Conservation (phyloP, 1,284 basidiomycete genomes). For the Tetrapyrgos nigripes region DNA sequence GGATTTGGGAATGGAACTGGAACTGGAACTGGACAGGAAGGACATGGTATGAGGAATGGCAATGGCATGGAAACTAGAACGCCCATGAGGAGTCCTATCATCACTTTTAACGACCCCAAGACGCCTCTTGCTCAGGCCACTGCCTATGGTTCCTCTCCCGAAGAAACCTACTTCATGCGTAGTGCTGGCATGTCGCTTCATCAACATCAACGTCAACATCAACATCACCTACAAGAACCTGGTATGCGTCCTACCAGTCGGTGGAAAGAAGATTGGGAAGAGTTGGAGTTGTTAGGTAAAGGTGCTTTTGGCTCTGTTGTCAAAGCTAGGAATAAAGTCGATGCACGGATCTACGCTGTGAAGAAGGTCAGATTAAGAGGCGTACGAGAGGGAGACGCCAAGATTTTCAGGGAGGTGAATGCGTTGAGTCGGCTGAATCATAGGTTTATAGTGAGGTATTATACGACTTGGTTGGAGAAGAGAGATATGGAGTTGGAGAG, state of each 20-base stretch:
- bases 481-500: neutral
- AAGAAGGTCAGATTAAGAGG: slow-evolving; percentile 91
- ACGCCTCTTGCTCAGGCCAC: slow-evolving; percentile 48
- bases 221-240: neutral
- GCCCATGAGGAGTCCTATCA: neutral
- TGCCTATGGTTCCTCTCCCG: slow-evolving; percentile 58
- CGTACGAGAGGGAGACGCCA: slow-evolving; percentile 75
- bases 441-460: slow-evolving; percentile 91
- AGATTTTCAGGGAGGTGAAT: slow-evolving; percentile 92
- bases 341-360: slow-evolving; percentile 76
- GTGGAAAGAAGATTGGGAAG: slow-evolving; percentile 89
- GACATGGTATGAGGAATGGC: no score
- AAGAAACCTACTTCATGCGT: slow-evolving; percentile 60
- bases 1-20: no score
- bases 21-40: no score
- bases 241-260: slow-evolving; percentile 63
- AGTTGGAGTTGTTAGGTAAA: slow-evolving; percentile 82
- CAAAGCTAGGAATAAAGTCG: slow-evolving; percentile 89
- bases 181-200: no score
- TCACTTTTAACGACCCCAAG: slow-evolving; percentile 38
- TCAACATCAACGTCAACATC: neutral
- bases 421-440: slow-evolving; percentile 89
- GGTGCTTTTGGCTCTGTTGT: slow-evolving; percentile 95
- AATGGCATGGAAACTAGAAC: neutral
- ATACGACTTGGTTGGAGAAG: slow-evolving; percentile 84